Conservation (phyloP, 2,329 filamentous ascomycete genomes). For the Cytospora paraplurivora region DNA sequence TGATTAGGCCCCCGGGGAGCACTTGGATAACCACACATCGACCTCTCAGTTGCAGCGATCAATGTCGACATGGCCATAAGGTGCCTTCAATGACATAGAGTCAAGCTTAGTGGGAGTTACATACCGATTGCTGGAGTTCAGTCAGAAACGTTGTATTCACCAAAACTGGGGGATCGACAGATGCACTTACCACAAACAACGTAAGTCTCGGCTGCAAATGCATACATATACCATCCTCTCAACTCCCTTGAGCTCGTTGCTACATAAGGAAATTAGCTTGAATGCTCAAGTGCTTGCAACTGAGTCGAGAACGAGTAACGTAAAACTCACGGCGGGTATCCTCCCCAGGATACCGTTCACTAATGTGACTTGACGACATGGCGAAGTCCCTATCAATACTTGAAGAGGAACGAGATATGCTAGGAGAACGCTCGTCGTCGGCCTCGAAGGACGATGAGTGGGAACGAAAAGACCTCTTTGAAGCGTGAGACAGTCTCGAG, state of each 20-base stretch:
- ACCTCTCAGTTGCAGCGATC: neutral
- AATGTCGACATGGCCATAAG: neutral
- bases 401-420: slow-evolving; percentile 30
- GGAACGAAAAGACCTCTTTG: slow-evolving; percentile 60
- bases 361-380: slow-evolving; percentile 19
- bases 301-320: neutral
- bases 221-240: slow-evolving; percentile 92
- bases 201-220: slow-evolving; percentile 95
- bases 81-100: neutral
- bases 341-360: slow-evolving; percentile 70
- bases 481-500: slow-evolving; percentile 53
- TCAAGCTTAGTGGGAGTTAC: slow-evolving; percentile 16
- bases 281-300: neutral
- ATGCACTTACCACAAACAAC: slow-evolving; percentile 78
- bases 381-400: slow-evolving; percentile 19
- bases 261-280: neutral
- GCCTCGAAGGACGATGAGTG: slow-evolving; percentile 67
- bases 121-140: slow-evolving; percentile 35
- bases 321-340: slow-evolving; percentile 64
- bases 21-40: neutral
- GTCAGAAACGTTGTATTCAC: slow-evolving; percentile 14
- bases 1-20: too few relatives aligned
- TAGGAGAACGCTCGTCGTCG: slow-evolving; percentile 66
- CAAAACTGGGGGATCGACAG: neutral
- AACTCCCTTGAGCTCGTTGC: slow-evolving; percentile 85